Evolutionary conservation across 140 eudicot genomes (phyloP), one percentile per base, ranked within the genome.

Genomic region (Anethum foeniculum): DNA sequence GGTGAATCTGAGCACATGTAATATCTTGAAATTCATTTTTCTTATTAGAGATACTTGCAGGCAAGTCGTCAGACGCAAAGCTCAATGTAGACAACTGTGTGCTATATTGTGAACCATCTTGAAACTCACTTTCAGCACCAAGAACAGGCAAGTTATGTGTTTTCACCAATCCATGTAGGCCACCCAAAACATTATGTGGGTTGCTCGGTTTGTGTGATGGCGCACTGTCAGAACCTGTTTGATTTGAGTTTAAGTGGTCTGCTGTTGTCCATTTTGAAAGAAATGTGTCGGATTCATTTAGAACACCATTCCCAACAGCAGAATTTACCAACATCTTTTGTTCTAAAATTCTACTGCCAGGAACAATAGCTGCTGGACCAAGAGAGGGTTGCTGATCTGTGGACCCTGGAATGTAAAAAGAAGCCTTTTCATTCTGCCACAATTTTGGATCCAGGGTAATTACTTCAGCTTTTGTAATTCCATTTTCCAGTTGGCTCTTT

Each of bases 311-410:
- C 5, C 69, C 80, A 85, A 44, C 72, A 62, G 52, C 47, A 44
- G 78, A 23, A 74, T 86, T 85, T 16, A 90, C 65, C 79, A 71
- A 49, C 43, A 80, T 75, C 41, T 76, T 41, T 36, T 80, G 81
- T 83, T 83, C 90, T 83, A 82, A 76, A 23, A 43, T 80, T 77
- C 80, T 85, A 28, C 77, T 65, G 32, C 85, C 80, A 75, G 80
- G 71, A 76, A 84, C 83, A 51, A 74, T 77, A 80, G 81, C 47
- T 9, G 81, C 75, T 34, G 87, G 79, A 71, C 84, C 84, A 81
- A 85, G 79, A 75, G 88, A 83, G 75, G 86, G 77, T 77, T 84
- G 43, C n/a, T 67, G 83, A 58, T 54, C 43, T 46, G 41, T 46
- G 13, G 90, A 76, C 46, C 72, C 71, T 43, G 56, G 82, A 72